phyloP scores from a whole-genome alignment of 2,329 filamentous ascomycete species.

The Fusarium pseudonygamai region DNA sequence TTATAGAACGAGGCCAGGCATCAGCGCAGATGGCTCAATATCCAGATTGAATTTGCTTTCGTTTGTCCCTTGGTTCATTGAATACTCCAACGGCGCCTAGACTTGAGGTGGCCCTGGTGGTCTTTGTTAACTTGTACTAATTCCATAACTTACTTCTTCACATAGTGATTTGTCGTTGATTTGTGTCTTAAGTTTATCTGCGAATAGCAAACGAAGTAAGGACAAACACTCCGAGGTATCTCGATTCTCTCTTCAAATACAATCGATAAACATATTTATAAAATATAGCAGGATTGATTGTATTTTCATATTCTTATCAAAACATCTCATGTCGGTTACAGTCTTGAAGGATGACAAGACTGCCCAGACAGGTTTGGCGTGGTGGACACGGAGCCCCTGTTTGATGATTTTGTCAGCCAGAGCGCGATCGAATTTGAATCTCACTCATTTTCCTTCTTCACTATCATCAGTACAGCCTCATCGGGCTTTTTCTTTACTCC shows the following conservation, averaged over 20 bases:
- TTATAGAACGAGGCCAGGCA: not conserved
- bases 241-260: not conserved
- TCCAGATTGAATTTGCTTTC: no score
- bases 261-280: not conserved
- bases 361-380: slow-evolving; percentile 12
- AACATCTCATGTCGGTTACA: not conserved
- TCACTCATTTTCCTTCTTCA: not conserved
- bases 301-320: not conserved
- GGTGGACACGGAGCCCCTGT: slow-evolving; percentile 10
- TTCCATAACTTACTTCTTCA: not conserved
- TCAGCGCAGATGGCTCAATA: not conserved
- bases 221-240: not conserved
- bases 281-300: not conserved
- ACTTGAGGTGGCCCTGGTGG: not conserved
- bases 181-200: not conserved
- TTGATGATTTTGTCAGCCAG: slow-evolving; percentile 18
- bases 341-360: not conserved
- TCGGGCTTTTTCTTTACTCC: not conserved
- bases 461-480: not conserved
- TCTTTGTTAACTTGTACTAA: not conserved
- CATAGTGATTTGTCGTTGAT: not conserved
- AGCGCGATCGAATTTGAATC: slow-evolving; percentile 1
- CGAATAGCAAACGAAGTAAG: not conserved
- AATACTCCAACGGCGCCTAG: not conserved
- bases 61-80: not conserved